Evolutionary conservation across 176 grass and related monocot genomes (phyloP).

Genomic region (Phoenix roebelenii): DNA sequence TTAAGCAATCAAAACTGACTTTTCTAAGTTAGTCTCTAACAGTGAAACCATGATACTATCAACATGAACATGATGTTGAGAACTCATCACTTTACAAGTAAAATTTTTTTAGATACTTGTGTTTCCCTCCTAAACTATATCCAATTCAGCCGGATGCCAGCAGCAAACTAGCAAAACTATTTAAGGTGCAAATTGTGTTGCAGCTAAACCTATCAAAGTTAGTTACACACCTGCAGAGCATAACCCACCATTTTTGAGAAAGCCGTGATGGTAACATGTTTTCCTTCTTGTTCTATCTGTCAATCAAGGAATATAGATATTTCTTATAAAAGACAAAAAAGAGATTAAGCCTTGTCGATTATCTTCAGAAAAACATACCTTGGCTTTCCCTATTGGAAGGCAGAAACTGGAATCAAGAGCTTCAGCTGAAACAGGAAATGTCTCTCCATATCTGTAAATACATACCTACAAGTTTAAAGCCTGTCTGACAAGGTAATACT

Average conservation of each 20-base stretch:
- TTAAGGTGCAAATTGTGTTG: too few relatives aligned
- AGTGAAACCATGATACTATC: too few relatives aligned
- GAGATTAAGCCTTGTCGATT: not conserved
- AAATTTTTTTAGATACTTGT: too few relatives aligned
- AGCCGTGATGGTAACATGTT: slow-evolving; percentile 76
- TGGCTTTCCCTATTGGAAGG: slow-evolving; percentile 90
- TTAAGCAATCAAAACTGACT: too few relatives aligned
- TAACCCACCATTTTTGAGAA: slow-evolving; percentile 97
- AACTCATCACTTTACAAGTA: too few relatives aligned
- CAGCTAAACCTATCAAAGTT: too few relatives aligned
- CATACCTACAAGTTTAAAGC: not conserved
- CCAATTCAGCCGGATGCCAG: too few relatives aligned
- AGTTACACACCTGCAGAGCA: slow-evolving; percentile 66
- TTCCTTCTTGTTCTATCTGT: slow-evolving; percentile 89
- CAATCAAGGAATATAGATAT: slow-evolving; percentile 20
- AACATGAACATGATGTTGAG: too few relatives aligned
- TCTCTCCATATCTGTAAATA: slow-evolving; percentile 79
- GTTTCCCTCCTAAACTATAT: too few relatives aligned
- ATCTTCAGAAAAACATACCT: slow-evolving; percentile 38
- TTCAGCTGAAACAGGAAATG: slow-evolving; percentile 86
- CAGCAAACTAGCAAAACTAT: too few relatives aligned
- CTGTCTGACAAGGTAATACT: too few relatives aligned
- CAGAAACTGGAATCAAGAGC: slow-evolving; percentile 95
- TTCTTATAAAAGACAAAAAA: not conserved
- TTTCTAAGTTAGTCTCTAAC: too few relatives aligned